Conservation (phyloP, 225 moss, liverwort and hornwort species). For the Sphagnum tenellum region DNA sequence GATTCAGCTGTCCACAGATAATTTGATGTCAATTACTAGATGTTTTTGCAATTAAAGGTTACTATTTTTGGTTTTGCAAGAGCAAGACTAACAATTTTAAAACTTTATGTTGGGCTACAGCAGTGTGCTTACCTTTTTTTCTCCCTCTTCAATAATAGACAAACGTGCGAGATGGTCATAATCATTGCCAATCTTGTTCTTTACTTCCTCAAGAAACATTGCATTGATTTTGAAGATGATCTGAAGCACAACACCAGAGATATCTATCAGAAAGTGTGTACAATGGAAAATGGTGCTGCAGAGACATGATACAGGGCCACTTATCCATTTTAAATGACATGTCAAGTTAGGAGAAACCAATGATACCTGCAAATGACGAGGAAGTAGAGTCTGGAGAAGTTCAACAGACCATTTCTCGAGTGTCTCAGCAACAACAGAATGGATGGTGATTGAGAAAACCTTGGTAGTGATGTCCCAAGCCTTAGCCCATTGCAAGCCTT, state of each 20-base stretch:
- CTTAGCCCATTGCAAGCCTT: constrained; percentile 60
- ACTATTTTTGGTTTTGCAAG: too few relatives aligned
- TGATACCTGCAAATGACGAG: constrained; percentile 68
- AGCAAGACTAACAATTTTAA: too few relatives aligned
- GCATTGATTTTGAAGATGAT: constrained; percentile 80
- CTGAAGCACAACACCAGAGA: constrained; percentile 19
- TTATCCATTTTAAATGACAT: too few relatives aligned
- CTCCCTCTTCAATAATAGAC: constrained; percentile 89
- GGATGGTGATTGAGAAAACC: constrained; percentile 68
- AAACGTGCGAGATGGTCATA: constrained; percentile 77
- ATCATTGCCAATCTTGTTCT: constrained; percentile 73
- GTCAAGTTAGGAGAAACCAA: too few relatives aligned
- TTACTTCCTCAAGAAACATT: constrained; percentile 77
- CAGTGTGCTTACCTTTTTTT: constrained; percentile 57
- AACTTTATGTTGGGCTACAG: neutral
- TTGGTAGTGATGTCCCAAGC: constrained; percentile 73
- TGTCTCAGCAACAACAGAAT: constrained; percentile 70
- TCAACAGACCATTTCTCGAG: constrained; percentile 80
- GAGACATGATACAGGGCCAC: too few relatives aligned
- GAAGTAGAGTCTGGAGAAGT: constrained; percentile 61
- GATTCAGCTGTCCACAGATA: too few relatives aligned
- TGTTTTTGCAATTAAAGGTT: too few relatives aligned
- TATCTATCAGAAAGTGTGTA: too few relatives aligned
- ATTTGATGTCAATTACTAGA: too few relatives aligned
- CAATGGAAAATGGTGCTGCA: too few relatives aligned